Base-by-base conservation (phyloP, 805 yeast genomes). In the Pichia nanzhaoensis region DNA sequence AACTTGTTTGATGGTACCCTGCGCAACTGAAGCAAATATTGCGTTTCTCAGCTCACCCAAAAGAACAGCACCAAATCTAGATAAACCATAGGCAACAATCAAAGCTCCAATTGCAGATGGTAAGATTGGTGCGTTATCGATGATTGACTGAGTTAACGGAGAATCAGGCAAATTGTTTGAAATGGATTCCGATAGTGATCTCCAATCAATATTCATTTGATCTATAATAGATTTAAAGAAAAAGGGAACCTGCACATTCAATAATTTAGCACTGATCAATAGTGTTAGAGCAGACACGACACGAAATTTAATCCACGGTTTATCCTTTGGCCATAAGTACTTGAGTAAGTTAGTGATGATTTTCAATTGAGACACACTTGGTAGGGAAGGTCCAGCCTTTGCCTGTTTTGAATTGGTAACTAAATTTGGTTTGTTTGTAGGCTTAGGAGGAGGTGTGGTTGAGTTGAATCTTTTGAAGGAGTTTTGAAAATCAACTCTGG, bases 21-120 rank as follows among this genome's bases (percentile, higher is more conserved):
- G 99, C 12, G 96, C 95, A 27, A 93, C 99, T 21, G 84, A 77
- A 0, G 98, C 97, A 69, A 93, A 93, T 5, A 93, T 80, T 0
- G 99, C 99, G 61, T 93, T 93, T 55, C 98, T 71, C 51, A 93
- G 69, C 62, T 93, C 99, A 28, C 98, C 98, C 65, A 93, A 87
- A 14, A 93, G 65, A 2, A 91, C 95, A 4, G 98, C 84, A 27
- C 98, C 96, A 58, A 93, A 88, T 48, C 99, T 71, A 0, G 98
- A 95, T 16, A 85, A 80, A 45, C 99, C 99, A 60, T 93, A 93
- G 0, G 95, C 95, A 18, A 93, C 52, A 31, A 93, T 80, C 50
- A 80, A 62, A 2, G 80, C 67, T 5, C 86, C 84, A 33, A 84
- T 82, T 3, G 80, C 68, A 0, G 85, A 72, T 2, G 89, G 73